Base-by-base conservation (phyloP, 31 red algal genomes). In the Odonthalia washingtoniensis region DNA sequence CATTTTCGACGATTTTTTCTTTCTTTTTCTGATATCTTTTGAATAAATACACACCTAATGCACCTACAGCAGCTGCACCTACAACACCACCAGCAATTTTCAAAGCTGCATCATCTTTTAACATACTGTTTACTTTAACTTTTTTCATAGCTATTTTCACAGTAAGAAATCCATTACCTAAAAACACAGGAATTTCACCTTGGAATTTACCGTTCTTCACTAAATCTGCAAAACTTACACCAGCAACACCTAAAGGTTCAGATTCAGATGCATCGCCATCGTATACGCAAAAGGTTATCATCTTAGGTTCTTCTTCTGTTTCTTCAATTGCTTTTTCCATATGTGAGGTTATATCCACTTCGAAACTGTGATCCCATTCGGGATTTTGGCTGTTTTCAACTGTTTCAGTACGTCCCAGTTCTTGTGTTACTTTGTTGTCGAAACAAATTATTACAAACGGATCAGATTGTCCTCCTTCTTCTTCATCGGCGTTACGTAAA, bases 231-330 rank as follows among this genome's bases (percentile, higher is more conserved):
- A 85, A 85, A 16, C 65, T 43, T 31, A 85, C 14, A 26, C 67
- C 82, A 3, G 82, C 82, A 2, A 85, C 82, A 3, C 82, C 82
- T 14, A 85, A 4, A 35, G 82, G 40, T 32, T 85, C 82, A 44
- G 45, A 40, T 46, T 72, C 65, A 6, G 45, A 33, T 44, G 34
- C 82, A 72, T 85, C 82, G 4, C 39, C 68, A 53, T 85, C 82
- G 49, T 85, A 85, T 21, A 85, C 82, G 57, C 82, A 85, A 39
- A 85, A 85, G 33, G 82, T 85, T 49, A 85, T 74, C 82, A 85
- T 85, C 31, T 85, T 36, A 33, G 82, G 82, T 5, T 85, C 82
- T 39, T 85, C 68, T 26, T 44, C 40, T 24, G 65, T 70, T 33
- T 63, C 21, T 5, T 85, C 82, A 31, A 85, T 67, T 9, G 46